These are phyloP conservation scores for Dothideomycetes sp. DNA, from an alignment of 2,329 filamentous ascomycete species.

Conservation along the genomic window DNA sequence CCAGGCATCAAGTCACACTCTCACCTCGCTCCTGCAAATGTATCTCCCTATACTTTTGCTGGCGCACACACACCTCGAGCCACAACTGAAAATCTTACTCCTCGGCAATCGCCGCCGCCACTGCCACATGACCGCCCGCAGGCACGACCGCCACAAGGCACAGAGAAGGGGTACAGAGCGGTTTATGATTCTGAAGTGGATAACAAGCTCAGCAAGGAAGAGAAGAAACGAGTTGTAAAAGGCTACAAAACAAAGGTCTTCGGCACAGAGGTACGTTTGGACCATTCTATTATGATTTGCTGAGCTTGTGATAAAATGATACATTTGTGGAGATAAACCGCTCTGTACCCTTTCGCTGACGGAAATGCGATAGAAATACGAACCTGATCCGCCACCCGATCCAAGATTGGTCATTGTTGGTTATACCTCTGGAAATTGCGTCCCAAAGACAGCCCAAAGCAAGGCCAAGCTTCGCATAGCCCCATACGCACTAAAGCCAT, in stretches of 20 bases:
- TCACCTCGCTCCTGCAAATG: constrained; percentile 11
- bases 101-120: constrained; percentile 31
- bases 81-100: constrained; percentile 14
- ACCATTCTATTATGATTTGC: constrained; percentile 21
- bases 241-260: constrained; percentile 22
- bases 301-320: constrained; percentile 25
- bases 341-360: constrained; percentile 30
- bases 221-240: constrained; percentile 32
- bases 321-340: constrained; percentile 20
- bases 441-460: constrained; percentile 43
- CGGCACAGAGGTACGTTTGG: constrained; percentile 29
- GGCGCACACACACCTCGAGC: constrained; percentile 3
- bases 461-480: constrained; percentile 62
- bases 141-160: constrained; percentile 39
- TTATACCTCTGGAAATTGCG: constrained; percentile 42
- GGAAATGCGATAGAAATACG: constrained; percentile 46
- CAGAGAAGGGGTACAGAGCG: constrained; percentile 46
- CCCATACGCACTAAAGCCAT: constrained; percentile 72
- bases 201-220: constrained; percentile 45
- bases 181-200: constrained; percentile 55
- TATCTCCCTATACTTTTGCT: constrained; percentile 1
- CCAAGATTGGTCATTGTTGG: constrained; percentile 63
- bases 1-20: constrained; percentile 13
- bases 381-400: constrained; percentile 62
- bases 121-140: constrained; percentile 33